A percentile compares a stretch with the other conserved stretches of the same genome.
These are phyloP conservation scores for Pachysolen tannophilus DNA, from an alignment of 805 yeast genomes.

Conservation along the genomic window DNA sequence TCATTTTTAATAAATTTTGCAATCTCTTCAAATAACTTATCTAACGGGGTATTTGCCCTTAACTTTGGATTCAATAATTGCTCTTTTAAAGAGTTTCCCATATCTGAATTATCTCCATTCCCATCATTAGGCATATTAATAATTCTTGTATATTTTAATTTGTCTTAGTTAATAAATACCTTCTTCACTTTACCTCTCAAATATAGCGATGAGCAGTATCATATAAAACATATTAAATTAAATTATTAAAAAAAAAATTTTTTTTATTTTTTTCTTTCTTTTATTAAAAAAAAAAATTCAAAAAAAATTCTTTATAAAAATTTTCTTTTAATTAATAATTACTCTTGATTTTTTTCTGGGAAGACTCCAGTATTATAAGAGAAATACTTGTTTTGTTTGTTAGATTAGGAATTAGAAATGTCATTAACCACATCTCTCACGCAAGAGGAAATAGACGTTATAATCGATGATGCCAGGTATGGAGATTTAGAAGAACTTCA, in stretches of 20 bases:
- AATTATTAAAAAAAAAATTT: conserved; percentile 1
- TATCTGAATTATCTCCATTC: too few species aligned
- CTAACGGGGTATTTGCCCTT: conserved; percentile 22
- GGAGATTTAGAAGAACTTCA: conserved; percentile 78
- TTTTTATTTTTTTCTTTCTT: conserved; percentile 1
- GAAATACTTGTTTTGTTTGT: too few species aligned
- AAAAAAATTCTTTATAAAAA: background rate
- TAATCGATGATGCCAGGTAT: conserved; percentile 75
- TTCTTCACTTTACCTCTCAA: too few species aligned
- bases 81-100: too few species aligned
- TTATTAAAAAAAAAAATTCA: background rate
- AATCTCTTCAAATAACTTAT: conserved; percentile 22
- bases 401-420: too few species aligned
- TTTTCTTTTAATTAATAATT: conserved; percentile 1
- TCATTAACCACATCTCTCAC: conserved; percentile 24
- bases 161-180: too few species aligned
- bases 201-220: too few species aligned
- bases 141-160: too few species aligned
- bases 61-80: conserved; percentile 18
- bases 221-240: too few species aligned
- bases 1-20: too few species aligned
- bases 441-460: conserved; percentile 77
- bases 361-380: background rate
- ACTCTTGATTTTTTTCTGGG: conserved; percentile 2
- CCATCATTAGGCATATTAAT: too few species aligned